Conservation (phyloP, 2,329 filamentous ascomycete genomes). For the Lachnellula hyalina region DNA sequence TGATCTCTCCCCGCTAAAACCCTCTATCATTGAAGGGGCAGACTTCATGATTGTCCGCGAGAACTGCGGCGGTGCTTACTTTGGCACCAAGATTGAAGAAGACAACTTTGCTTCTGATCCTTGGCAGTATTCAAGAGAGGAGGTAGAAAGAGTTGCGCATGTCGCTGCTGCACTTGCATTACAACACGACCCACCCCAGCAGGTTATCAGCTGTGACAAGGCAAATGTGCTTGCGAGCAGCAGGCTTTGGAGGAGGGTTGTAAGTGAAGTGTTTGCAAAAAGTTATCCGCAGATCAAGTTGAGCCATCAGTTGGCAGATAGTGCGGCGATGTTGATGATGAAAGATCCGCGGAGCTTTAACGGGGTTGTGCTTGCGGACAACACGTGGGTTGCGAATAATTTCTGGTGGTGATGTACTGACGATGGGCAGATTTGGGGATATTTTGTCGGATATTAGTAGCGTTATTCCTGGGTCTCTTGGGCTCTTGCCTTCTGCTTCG, state of each 20-base stretch:
- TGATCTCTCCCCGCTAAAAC: conserved; percentile 93
- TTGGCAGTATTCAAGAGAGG: conserved; percentile 88
- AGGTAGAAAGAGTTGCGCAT: conserved; percentile 81
- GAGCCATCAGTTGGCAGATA: conserved; percentile 86
- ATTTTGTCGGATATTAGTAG: conserved; percentile 91
- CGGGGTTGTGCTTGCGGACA: conserved; percentile 83
- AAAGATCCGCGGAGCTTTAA: conserved; percentile 84
- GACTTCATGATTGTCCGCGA: conserved; percentile 96
- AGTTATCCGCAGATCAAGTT: conserved; percentile 82
- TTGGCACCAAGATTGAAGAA: conserved; percentile 92
- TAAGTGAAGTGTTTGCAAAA: conserved; percentile 72
- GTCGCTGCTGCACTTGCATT: conserved; percentile 71
- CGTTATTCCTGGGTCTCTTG: conserved; percentile 83
- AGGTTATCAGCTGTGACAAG: conserved; percentile 85
- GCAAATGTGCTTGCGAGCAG: conserved; percentile 89
- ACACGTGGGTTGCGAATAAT: conserved; percentile 32
- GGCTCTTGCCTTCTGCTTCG: conserved; percentile 81
- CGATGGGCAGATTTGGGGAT: conserved; percentile 81
- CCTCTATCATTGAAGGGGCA: conserved; percentile 75
- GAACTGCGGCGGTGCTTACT: conserved; percentile 99
- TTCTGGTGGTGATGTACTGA: conserved; percentile 76
- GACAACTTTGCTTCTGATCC: conserved; percentile 85
- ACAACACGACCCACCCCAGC: conserved; percentile 49
- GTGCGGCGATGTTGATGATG: conserved; percentile 89
- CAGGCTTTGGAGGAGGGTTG: conserved; percentile 78